Evolutionary conservation across 441 rosid genomes (phyloP), one percentile per base, ranked within the genome.

Genomic region (Brassica balearica): DNA sequence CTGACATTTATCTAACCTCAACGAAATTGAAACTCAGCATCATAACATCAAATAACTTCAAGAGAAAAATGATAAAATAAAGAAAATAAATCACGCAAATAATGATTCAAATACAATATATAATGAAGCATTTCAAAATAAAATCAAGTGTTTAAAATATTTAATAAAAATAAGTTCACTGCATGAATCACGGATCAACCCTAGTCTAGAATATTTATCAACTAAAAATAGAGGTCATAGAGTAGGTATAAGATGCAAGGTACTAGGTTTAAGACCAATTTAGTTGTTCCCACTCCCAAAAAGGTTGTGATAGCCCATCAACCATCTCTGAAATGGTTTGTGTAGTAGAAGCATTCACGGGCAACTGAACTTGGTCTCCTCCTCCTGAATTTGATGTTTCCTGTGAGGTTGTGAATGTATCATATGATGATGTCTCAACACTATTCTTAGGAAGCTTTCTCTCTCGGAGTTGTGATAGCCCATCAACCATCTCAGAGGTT

Each of bases 281-380:
- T 5, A 79, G 62, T 65, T 74, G 80, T 69, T 84, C 94, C 96
- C 90, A 94, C 3, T 80, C 92, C 88, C 88, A 86, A 8, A 72
- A 69, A 71, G 88, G 82, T 67, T 65, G 82, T 51, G 63, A 68
- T 65, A 68, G 67, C 59, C 77, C 84, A 73, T 73, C 84, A 76
- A 65, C 74, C 79, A 75, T 56, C 20, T 53, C 86, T 78, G 72
- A 66, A 32, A 8, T 71, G 38, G 4, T 58, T 77, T 77, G 61
- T 77, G 72, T 65, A 71, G 67, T 38, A 38, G 43, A 38, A 38
- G 43, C 11, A 38, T 38, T 38, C 43, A 38, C 43, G 7, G 68
- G 22, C 5, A 46, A 59, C 62, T 66, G 36, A 77, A 59, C 69
- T 20, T 77, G 81, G 67, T 80, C 80, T 65, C 76, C 91, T 71